Conservation (phyloP, 2,329 filamentous ascomycete genomes). For the Podosphaera xanthii region DNA sequence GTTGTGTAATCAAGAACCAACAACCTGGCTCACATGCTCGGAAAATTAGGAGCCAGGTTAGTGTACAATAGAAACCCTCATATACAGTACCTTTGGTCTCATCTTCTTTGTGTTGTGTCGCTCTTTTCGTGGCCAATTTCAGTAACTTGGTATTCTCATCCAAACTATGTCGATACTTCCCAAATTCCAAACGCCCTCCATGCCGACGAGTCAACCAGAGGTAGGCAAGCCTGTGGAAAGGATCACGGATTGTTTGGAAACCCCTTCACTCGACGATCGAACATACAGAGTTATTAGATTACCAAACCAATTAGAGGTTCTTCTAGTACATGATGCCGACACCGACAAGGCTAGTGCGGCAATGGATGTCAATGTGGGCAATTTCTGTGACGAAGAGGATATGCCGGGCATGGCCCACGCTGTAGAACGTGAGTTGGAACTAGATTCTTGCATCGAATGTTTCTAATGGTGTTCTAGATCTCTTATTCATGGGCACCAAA, state of each 20-base stretch:
- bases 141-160: not conserved
- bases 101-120: not conserved
- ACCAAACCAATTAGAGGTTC: conserved; percentile 70
- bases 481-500: conserved; percentile 95
- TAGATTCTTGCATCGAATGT: not conserved
- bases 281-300: conserved; percentile 72
- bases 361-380: conserved; percentile 87
- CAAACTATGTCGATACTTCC: not conserved
- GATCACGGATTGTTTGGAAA: conserved; percentile 53
- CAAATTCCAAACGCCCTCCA: not conserved
- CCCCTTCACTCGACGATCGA: conserved; percentile 65
- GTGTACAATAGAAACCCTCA: not conserved
- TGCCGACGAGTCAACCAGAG: not conserved
- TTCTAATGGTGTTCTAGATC: conserved; percentile 17
- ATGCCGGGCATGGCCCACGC: conserved; percentile 93
- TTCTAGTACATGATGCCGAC: conserved; percentile 80
- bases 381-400: conserved; percentile 74
- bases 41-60: not conserved
- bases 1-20: not conserved
- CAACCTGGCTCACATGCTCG: not conserved
- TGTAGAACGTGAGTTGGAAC: not conserved
- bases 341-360: conserved; percentile 94
- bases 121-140: not conserved
- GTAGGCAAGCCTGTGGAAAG: conserved; percentile 11
- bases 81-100: not conserved